phyloP scores from a whole-genome alignment of 805 yeast genomes.

The Barnettozyma sucrosica region DNA sequence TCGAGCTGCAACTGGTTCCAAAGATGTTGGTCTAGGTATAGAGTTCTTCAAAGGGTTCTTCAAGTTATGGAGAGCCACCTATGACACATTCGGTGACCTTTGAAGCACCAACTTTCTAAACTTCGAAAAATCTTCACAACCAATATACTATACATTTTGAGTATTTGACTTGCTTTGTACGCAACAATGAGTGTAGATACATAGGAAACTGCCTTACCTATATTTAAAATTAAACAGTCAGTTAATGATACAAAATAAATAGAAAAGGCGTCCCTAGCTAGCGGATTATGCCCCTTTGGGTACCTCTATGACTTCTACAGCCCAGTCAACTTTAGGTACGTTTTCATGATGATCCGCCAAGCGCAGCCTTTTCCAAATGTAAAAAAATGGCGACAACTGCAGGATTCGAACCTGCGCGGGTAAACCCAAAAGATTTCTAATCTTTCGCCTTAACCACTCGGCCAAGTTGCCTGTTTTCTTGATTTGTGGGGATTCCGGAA shows the following conservation, averaged over 20 bases:
- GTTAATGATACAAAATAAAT: too few relatives aligned
- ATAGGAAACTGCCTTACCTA: too few relatives aligned
- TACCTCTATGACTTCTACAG: too few relatives aligned
- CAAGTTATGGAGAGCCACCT: constrained; percentile 57
- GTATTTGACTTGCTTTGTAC: neutral
- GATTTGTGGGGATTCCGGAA: too few relatives aligned
- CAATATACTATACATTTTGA: neutral
- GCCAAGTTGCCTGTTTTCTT: constrained; percentile 39
- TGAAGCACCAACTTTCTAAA: constrained; percentile 15
- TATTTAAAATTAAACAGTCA: too few relatives aligned
- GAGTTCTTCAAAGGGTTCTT: constrained; percentile 69
- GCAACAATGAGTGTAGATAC: too few relatives aligned
- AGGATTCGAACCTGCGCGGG: constrained; percentile 69
- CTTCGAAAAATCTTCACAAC: neutral
- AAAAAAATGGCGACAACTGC: constrained; percentile 56
- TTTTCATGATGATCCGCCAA: too few relatives aligned
- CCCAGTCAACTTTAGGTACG: too few relatives aligned
- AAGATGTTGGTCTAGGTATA: constrained; percentile 70
- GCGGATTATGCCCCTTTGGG: too few relatives aligned
- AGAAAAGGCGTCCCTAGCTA: too few relatives aligned
- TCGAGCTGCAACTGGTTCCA: constrained; percentile 73
- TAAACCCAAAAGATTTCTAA: constrained; percentile 55
- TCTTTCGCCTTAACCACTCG: constrained; percentile 68
- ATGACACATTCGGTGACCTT: constrained; percentile 46
- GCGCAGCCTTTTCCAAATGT: constrained; percentile 5